These are phyloP conservation scores for Tuber calosporum DNA, from an alignment of 495 filamentous ascomycete genomes.

Conservation along the genomic window DNA sequence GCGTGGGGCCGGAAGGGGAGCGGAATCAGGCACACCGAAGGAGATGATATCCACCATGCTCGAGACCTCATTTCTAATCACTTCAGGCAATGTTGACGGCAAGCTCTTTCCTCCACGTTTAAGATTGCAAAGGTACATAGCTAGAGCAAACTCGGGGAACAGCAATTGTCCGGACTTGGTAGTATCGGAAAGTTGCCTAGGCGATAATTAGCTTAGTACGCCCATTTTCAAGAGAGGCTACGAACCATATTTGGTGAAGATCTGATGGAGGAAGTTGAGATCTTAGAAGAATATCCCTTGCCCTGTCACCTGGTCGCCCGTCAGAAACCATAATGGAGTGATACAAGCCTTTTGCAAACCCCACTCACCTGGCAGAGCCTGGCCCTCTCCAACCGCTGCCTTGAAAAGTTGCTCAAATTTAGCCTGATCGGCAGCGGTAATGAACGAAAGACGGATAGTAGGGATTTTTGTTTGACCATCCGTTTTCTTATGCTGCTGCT, in stretches of 20 bases:
- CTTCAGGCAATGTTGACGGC: slow-evolving; percentile 68
- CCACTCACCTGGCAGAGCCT: slow-evolving; percentile 67
- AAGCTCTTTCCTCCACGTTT: slow-evolving; percentile 79
- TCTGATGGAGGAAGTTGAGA: slow-evolving; percentile 79
- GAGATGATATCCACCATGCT: slow-evolving; percentile 99
- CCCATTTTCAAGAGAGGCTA: slow-evolving; percentile 9
- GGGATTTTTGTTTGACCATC: slow-evolving; percentile 62
- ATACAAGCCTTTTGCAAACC: background rate
- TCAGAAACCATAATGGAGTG: slow-evolving; percentile 1
- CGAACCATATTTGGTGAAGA: slow-evolving; percentile 48
- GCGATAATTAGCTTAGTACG: slow-evolving; percentile 13
- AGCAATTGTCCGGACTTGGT: slow-evolving; percentile 93
- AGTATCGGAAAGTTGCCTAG: slow-evolving; percentile 87
- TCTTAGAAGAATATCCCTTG: slow-evolving; percentile 75
- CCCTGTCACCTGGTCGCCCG: slow-evolving; percentile 60
- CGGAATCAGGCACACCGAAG: slow-evolving; percentile 79
- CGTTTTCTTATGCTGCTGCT: slow-evolving; percentile 54
- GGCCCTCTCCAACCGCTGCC: slow-evolving; percentile 79
- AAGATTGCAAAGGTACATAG: slow-evolving; percentile 98
- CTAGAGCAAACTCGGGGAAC: slow-evolving; percentile 95
- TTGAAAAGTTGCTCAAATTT: slow-evolving; percentile 99
- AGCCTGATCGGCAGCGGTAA: slow-evolving; percentile 89
- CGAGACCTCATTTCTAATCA: slow-evolving; percentile 89
- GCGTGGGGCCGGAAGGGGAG: slow-evolving; percentile 45
- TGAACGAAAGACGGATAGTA: slow-evolving; percentile 90